phyloP scores from a whole-genome alignment of 805 yeast genomes.

The Candida verbasci region DNA sequence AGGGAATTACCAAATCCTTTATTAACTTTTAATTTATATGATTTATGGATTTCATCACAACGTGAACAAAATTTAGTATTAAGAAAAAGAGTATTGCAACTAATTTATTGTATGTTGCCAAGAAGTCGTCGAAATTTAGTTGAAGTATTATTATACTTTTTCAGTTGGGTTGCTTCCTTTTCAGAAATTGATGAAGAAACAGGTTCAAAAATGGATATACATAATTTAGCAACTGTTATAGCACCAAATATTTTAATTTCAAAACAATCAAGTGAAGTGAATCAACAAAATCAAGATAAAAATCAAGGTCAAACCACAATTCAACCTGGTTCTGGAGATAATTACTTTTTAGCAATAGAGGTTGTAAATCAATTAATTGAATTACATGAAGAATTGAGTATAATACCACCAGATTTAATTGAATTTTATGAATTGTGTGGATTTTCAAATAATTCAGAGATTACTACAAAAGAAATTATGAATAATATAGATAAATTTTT shows the following conservation, averaged over 20 bases:
- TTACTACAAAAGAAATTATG: conserved; percentile 34
- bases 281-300: conserved; percentile 12
- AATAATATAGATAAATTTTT: conserved; percentile 25
- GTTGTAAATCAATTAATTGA: conserved; percentile 81
- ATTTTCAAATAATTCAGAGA: conserved; percentile 8
- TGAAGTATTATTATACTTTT: conserved; percentile 80
- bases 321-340: conserved; percentile 45
- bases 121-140: conserved; percentile 75
- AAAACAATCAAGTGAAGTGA: conserved; percentile 26
- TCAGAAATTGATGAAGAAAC: conserved; percentile 86
- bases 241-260: conserved; percentile 85
- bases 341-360: conserved; percentile 85
- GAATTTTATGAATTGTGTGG: conserved; percentile 42
- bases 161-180: conserved; percentile 94
- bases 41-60: conserved; percentile 72
- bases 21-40: conserved; percentile 69
- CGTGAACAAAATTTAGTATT: conserved; percentile 40
- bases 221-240: conserved; percentile 90
- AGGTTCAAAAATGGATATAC: conserved; percentile 90
- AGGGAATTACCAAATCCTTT: conserved; percentile 93
- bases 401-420: conserved; percentile 66
- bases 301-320: conserved; percentile 6
- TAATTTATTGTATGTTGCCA: conserved; percentile 76
- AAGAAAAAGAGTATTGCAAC: conserved; percentile 53
- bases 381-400: conserved; percentile 70